Base-by-base conservation (phyloP, 371 early-diverging fungal species). In the Mucor velutinosus region DNA sequence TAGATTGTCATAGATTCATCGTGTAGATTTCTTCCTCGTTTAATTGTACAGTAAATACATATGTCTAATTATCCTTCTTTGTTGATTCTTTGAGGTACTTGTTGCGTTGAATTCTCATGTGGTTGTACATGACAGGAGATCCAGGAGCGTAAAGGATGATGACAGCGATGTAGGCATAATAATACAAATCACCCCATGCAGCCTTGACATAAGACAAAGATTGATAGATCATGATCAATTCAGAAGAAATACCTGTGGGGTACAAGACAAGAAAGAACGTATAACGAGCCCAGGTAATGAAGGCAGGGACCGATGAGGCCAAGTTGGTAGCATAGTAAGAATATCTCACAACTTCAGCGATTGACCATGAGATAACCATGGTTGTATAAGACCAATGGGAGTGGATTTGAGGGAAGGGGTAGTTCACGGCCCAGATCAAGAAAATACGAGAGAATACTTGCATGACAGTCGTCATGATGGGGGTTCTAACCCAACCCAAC, bases 341-440 rank as follows among this genome's bases (percentile, higher is more conserved):
- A 80, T 97, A 96, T 60, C 97, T 90, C 41, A 95, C 83, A 63
- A 89, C 81, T 78, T 97, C 97, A 60, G 96, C 93, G 63, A 97
- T 79, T 41, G 83, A 86, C 97, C 97, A 97, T 12, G 96, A 95
- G 61, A 92, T 73, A 19, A 92, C 83, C 94, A 95, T 95, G 43
- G 91, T 86, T 45, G 89, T 84, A 67, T 90, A 90, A 17, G 86
- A 87, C 76, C 86, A 84, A 62, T 88, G 87, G 3, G 83, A 66
- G 43, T 82, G 86, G 49, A 90, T 85, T 75, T 79, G 73, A 56
- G 87, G 84, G 76, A 93, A 94, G 29, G 80, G 62, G 41, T 88
- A 84, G 69, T 90, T 80, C 35, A 93, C 84, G 37, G 87, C 89
- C 92, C 94, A 94, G 32, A 93, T 93, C 10, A 97, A 80, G 57